phyloP scores from a whole-genome alignment of 805 yeast species.

The Zygosaccharomyces lentus region DNA sequence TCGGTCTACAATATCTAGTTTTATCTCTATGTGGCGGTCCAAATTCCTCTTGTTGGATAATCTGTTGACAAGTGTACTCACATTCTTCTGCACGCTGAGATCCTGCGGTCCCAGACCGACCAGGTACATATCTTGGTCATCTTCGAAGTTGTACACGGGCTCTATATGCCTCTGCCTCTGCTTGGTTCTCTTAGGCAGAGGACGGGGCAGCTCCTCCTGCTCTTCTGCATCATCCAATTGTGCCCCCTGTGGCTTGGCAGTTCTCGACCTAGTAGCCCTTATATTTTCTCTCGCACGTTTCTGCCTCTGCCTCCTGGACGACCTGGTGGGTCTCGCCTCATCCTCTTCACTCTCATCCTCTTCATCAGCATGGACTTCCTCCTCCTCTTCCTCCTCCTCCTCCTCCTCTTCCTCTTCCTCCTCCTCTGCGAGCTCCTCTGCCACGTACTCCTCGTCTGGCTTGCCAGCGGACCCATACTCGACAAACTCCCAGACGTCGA shows the following conservation, averaged over 20 bases:
- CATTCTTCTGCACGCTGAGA: constrained; percentile 14
- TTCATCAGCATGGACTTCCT: constrained; percentile 32
- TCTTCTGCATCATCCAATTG: constrained; percentile 15
- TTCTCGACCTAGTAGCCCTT: constrained; percentile 19
- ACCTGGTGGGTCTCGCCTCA: constrained; percentile 8
- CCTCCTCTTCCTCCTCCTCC: constrained; percentile 7
- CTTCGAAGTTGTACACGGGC: constrained; percentile 27
- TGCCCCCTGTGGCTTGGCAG: constrained; percentile 11
- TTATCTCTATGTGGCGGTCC: constrained; percentile 29
- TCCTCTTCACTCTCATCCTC: constrained; percentile 29
- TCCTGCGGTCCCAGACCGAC: constrained; percentile 36
- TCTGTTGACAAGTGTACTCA: constrained; percentile 26
- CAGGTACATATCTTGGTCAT: constrained; percentile 33
- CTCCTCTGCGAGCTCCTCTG: constrained; percentile 31
- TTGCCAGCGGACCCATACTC: constrained; percentile 35
- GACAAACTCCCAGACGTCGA: constrained; percentile 34
- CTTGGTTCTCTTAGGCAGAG: constrained; percentile 20
- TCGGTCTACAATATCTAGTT: constrained; percentile 27
- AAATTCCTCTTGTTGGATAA: constrained; percentile 28
- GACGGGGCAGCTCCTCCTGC: constrained; percentile 14
- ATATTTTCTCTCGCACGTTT: constrained; percentile 23
- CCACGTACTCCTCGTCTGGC: constrained; percentile 31
- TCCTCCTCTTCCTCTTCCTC: constrained; percentile 28
- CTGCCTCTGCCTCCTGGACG: constrained; percentile 15
- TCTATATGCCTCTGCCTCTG: constrained; percentile 12